Evolutionary conservation across 1,284 basidiomycete species (phyloP), one percentile per base, ranked within the genome.

Genomic region (Phellopilus nigrolimitatus): DNA sequence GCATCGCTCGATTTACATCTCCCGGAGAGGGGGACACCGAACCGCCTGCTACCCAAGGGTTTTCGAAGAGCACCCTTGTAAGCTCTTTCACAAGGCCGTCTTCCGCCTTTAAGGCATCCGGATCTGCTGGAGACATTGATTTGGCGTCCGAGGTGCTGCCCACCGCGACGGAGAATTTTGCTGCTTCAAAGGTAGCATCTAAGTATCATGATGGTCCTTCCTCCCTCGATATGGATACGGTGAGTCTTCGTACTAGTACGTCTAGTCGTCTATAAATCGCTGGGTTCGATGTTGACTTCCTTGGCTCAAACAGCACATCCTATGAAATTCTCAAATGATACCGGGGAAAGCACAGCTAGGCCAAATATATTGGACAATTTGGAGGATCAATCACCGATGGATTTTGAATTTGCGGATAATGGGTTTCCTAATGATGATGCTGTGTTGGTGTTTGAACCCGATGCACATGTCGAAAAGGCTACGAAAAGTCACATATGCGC

Each of bases 21-120:
- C 27, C 17, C 19, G 22, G 27, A 39, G 9, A 30, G n/a, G 8
- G 10, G 10, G 36, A 51, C 34, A 7, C 17, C 40, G 37, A 36
- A 22, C 34, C 50, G 19, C 61, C 59, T 24, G 59, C 63, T 21
- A 78, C 75, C 1, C 78, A 79, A 55, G 57, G 62, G 10, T 76
- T 80, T 56, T 64, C 67, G 45, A 58, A 55, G 36, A 78, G 74
- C 56, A 54, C 58, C 22, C 57, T 74, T 45, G n/a, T 21, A 36
- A 27, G 22, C 21, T 3, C 22, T 24, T 25, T 45, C n/a, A n/a
- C 17, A 9, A 17, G 37, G 2, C 19, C 21, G 7, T 40, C 22
- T 24, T 12, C 15, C 13, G 13, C n/a, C 21, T 19, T 30, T 9
- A n/a, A n/a, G n/a, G 15, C 34, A 21, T 15, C 4, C 43, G n/a